These are phyloP conservation scores for Ambrosia artemisiifolia DNA, from an alignment of 129 eudicot species.

Conservation along the genomic window DNA sequence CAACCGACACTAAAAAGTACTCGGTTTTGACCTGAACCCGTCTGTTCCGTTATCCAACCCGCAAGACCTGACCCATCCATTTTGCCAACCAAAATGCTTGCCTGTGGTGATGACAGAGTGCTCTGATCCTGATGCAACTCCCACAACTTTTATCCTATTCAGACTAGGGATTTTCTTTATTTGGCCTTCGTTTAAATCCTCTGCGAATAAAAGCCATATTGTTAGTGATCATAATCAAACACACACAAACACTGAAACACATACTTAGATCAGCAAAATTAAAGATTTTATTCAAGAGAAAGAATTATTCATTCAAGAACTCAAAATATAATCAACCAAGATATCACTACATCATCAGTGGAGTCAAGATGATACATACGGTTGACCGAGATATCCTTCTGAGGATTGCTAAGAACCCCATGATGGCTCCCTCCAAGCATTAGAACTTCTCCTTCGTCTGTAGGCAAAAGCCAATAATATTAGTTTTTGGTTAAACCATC, in stretches of 20 bases:
- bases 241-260: not conserved
- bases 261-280: not conserved
- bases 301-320: not conserved
- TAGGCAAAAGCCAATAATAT: slow-evolving; percentile 1
- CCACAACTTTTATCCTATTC: slow-evolving; percentile 40
- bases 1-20: not conserved
- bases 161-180: slow-evolving; percentile 36
- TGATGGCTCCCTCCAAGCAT: slow-evolving; percentile 74
- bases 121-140: slow-evolving; percentile 89
- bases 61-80: not conserved
- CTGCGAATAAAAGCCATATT: slow-evolving; percentile 22
- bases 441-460: slow-evolving; percentile 58
- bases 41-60: not conserved
- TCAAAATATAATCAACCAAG: not conserved
- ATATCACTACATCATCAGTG: not conserved
- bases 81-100: slow-evolving; percentile 16
- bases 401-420: slow-evolving; percentile 49
- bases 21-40: not conserved
- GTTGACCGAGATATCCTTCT: slow-evolving; percentile 20
- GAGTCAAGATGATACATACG: slow-evolving; percentile 19
- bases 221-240: not conserved
- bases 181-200: slow-evolving; percentile 27
- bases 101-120: slow-evolving; percentile 87
- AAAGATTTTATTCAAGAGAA: not conserved
- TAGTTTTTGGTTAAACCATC: not conserved